phyloP scores from a whole-genome alignment of 179 eudicot genomes.

The Patellifolia procumbens region DNA sequence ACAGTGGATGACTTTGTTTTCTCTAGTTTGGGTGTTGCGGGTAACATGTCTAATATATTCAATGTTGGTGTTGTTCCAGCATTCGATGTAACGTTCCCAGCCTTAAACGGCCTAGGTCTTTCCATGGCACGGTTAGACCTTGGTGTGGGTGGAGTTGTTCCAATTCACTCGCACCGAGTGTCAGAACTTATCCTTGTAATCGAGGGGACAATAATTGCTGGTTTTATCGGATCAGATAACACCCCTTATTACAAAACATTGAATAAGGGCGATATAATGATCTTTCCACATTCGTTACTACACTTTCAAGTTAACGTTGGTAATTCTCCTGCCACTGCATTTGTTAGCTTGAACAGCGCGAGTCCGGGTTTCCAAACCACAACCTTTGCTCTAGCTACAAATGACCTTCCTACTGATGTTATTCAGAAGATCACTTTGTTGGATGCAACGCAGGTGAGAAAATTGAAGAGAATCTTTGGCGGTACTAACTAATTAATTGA shows the following conservation, averaged over 20 bases:
- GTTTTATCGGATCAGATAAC: background rate
- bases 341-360: slow-evolving; percentile 20
- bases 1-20: slow-evolving; percentile 18
- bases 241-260: slow-evolving; percentile 9
- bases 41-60: slow-evolving; percentile 10
- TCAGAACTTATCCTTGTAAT: slow-evolving; percentile 15
- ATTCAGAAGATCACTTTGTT: slow-evolving; percentile 7
- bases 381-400: background rate
- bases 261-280: slow-evolving; percentile 24
- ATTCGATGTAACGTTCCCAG: slow-evolving; percentile 8
- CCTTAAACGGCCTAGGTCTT: slow-evolving; percentile 8
- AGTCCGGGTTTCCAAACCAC: slow-evolving; percentile 10
- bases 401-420: slow-evolving; percentile 9
- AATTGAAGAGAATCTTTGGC: slow-evolving; percentile 14
- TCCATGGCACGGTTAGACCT: slow-evolving; percentile 17
- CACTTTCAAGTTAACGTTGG: slow-evolving; percentile 21
- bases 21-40: slow-evolving; percentile 18
- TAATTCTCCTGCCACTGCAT: slow-evolving; percentile 5
- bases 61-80: background rate
- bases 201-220: slow-evolving; percentile 15
- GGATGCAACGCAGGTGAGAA: background rate
- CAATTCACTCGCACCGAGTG: slow-evolving; percentile 18
- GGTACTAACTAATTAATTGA: slow-evolving; percentile 8
- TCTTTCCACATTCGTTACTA: slow-evolving; percentile 10
- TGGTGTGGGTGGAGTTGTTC: slow-evolving; percentile 25